Evolutionary conservation across 2,329 filamentous ascomycete genomes (phyloP).

Genomic region (Bretziella fagacearum): DNA sequence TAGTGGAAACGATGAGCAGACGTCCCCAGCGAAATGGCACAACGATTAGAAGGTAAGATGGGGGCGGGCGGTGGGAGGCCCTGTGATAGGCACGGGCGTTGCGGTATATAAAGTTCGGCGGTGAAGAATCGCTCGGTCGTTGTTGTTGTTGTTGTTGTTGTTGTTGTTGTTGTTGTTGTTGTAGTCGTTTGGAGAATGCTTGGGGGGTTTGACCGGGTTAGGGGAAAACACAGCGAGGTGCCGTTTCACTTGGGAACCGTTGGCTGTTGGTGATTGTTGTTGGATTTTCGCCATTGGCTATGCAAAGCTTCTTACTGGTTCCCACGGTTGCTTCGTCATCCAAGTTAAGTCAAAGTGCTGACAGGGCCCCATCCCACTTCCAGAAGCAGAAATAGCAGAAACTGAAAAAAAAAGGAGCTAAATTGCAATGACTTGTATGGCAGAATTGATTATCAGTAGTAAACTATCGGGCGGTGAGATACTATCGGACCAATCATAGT

Average conservation of each 20-base stretch:
- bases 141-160: neutral
- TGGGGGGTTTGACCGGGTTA: neutral
- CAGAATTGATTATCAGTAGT: slow-evolving; percentile 4
- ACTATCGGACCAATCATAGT: slow-evolving; percentile 8
- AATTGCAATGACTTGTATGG: slow-evolving; percentile 2
- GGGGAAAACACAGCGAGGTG: too few relatives aligned
- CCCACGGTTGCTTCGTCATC: neutral
- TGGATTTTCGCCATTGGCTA: neutral
- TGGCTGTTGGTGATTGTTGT: neutral
- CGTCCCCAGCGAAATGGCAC: neutral
- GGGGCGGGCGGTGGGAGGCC: neutral
- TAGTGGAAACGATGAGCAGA: neutral
- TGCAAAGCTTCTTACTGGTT: neutral
- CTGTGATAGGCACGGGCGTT: neutral
- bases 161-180: neutral
- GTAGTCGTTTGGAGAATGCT: too few relatives aligned
- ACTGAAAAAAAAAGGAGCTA: neutral
- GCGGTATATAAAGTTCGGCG: neutral
- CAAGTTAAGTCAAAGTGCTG: slow-evolving; percentile 2
- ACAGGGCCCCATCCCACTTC: neutral
- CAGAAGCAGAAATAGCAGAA: too few relatives aligned
- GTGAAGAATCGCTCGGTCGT: slow-evolving; percentile 1
- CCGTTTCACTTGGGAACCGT: too few relatives aligned
- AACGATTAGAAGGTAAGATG: neutral
- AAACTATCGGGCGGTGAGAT: slow-evolving; percentile 4